These are phyloP conservation scores for Trichophyton verrucosum DNA, from an alignment of 2,329 filamentous ascomycete genomes.

Conservation along the genomic window DNA sequence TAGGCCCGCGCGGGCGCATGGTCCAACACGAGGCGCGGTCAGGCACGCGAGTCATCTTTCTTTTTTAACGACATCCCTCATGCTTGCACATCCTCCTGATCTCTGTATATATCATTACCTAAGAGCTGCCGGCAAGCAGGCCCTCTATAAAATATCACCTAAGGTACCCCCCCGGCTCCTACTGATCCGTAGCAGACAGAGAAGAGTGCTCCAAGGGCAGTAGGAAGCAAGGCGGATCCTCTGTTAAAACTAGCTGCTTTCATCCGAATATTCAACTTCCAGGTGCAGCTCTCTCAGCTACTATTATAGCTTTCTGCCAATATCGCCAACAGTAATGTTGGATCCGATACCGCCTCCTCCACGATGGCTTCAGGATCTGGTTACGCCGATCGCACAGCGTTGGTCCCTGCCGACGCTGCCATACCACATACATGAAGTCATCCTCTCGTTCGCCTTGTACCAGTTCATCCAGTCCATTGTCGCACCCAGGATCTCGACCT, in stretches of 20 bases:
- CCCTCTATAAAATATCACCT: neutral
- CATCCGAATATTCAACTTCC: neutral
- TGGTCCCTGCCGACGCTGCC: slow-evolving; percentile 44
- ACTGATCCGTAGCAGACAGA: neutral
- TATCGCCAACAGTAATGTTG: slow-evolving; percentile 24
- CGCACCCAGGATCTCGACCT: slow-evolving; percentile 43
- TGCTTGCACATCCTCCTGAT: neutral
- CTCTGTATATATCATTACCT: neutral
- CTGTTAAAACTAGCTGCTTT: neutral
- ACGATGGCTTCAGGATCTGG: slow-evolving; percentile 36
- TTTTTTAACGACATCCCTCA: neutral
- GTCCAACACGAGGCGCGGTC: neutral
- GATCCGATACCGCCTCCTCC: slow-evolving; percentile 37
- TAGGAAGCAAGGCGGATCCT: neutral
- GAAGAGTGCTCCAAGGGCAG: neutral
- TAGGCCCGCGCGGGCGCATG: neutral
- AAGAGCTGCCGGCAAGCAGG: neutral
- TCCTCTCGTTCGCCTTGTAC: slow-evolving; percentile 46
- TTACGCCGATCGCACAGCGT: slow-evolving; percentile 40
- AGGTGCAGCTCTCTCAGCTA: neutral
- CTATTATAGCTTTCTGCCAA: neutral
- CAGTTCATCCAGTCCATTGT: slow-evolving; percentile 42
- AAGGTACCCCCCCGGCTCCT: neutral
- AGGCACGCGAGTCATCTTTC: neutral
- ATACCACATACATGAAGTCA: slow-evolving; percentile 50